Base-by-base conservation (phyloP, 192 early-diverging fungal species). In the Coemansia brasiliensis region DNA sequence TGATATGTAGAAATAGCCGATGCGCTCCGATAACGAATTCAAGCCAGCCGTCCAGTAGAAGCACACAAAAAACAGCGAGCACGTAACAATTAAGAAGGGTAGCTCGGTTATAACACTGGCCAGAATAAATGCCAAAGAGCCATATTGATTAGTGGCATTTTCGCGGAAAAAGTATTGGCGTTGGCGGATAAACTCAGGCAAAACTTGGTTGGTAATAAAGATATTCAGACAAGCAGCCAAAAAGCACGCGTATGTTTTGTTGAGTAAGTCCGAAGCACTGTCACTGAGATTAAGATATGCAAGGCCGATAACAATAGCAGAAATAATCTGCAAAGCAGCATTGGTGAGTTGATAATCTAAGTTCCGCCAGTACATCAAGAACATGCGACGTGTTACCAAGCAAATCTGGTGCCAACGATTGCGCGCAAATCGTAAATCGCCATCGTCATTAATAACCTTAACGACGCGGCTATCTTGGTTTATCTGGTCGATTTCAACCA, bases 301-400 rank as follows among this genome's bases (percentile, higher is more conserved):
- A 72, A 92, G 83, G 37, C 87, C 86, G 61, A 86, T 77, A n/a
- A 87, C 61, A 12, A 92, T 63, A 37, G 55, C 85, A 46, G 67
- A 62, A 24, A 86, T 57, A 39, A 83, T 58, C 26, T 84, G 82
- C 35, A 83, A 74, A 20, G 80, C 72, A 17, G 83, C 38, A 48
- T 83, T 79, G n/a, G 84, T 87, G 63, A 88, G 60, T 65, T 88
- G 90, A 70, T 92, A 92, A 27, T 82, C 74, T 39, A 83, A 72
- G 57, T 83, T 82, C 44, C 90, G 83, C 84, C 84, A 92, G 79
- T 84, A 91, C 39, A 80, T 72, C 4, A 77, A 17, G 40, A 88
- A 80, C 86, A 87, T 91, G 51, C 87, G 83, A 37, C 69, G 76
- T 32, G 82, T 79, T 13, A 92, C 90, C 7, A 83, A 27, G 51